These are phyloP conservation scores for Climacium dendroides DNA, from an alignment of 225 moss, liverwort and hornwort genomes.

Conservation along the genomic window DNA sequence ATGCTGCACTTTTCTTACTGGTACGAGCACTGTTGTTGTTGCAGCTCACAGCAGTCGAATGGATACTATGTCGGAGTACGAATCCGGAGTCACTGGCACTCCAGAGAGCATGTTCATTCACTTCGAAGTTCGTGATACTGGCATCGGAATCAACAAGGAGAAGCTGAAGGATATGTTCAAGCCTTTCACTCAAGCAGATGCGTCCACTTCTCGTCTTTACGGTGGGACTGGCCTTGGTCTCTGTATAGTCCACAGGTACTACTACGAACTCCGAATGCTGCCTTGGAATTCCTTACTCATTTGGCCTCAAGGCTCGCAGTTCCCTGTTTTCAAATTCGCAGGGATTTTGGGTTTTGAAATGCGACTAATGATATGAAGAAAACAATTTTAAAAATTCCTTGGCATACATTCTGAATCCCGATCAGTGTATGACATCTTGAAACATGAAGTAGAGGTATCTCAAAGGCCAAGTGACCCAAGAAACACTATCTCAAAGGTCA, in stretches of 20 bases:
- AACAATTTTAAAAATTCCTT: too few species aligned
- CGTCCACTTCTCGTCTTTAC: conserved; percentile 65
- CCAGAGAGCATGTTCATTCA: conserved; percentile 21
- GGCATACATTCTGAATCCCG: too few species aligned
- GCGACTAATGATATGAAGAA: not conserved
- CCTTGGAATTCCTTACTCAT: too few species aligned
- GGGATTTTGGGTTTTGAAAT: not conserved
- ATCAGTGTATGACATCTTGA: not conserved
- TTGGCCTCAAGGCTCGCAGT: too few species aligned
- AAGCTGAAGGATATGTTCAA: conserved; percentile 60
- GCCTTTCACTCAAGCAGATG: conserved; percentile 75
- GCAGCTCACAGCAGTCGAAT: not conserved
- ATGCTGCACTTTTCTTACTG: not conserved
- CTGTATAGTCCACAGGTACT: conserved; percentile 67
- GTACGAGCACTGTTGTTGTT: not conserved
- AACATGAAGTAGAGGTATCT: too few species aligned
- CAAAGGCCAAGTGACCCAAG: too few species aligned
- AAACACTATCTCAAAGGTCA: too few species aligned
- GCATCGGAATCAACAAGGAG: conserved; percentile 54
- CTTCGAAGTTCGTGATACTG: conserved; percentile 64
- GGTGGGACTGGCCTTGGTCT: conserved; percentile 75
- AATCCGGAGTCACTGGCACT: not conserved
- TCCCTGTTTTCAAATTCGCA: not conserved
- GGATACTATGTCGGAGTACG: not conserved
- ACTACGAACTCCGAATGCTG: not conserved